These are phyloP conservation scores for Aspergillus ustus DNA, from an alignment of 2,329 filamentous ascomycete species.

Conservation along the genomic window DNA sequence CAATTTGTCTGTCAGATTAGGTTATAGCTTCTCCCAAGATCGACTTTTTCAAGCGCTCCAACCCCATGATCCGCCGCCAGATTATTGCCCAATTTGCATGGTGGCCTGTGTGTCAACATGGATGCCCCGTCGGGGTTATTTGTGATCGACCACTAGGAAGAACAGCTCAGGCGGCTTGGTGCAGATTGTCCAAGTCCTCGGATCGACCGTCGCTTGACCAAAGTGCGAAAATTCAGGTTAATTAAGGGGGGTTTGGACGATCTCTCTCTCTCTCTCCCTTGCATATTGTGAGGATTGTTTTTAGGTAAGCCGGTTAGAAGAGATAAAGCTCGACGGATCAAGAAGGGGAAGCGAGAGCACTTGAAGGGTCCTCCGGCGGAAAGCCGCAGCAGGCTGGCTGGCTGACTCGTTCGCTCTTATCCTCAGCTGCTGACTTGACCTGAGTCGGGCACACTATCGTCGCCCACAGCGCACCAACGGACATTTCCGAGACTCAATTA, in stretches of 20 bases:
- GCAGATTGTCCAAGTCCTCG: constrained; percentile 26
- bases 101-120: constrained; percentile 16
- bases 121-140: constrained; percentile 16
- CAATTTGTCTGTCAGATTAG: neutral
- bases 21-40: neutral
- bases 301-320: constrained; percentile 5
- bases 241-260: constrained; percentile 5
- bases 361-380: neutral
- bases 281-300: constrained; percentile 7
- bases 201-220: constrained; percentile 9
- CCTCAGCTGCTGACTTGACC: neutral
- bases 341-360: neutral
- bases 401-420: neutral
- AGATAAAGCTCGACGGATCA: neutral
- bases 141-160: constrained; percentile 29
- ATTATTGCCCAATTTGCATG: constrained; percentile 6
- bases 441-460: neutral
- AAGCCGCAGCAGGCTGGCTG: neutral
- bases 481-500: neutral
- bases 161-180: constrained; percentile 25
- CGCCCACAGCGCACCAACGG: neutral
- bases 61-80: constrained; percentile 7
- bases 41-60: neutral
- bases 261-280: constrained; percentile 7
- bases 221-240: constrained; percentile 3